Evolutionary conservation across 2,329 filamentous ascomycete genomes (phyloP), one percentile per base, ranked within the genome.

Genomic region (Magnaporthiopsis rhizophila): DNA sequence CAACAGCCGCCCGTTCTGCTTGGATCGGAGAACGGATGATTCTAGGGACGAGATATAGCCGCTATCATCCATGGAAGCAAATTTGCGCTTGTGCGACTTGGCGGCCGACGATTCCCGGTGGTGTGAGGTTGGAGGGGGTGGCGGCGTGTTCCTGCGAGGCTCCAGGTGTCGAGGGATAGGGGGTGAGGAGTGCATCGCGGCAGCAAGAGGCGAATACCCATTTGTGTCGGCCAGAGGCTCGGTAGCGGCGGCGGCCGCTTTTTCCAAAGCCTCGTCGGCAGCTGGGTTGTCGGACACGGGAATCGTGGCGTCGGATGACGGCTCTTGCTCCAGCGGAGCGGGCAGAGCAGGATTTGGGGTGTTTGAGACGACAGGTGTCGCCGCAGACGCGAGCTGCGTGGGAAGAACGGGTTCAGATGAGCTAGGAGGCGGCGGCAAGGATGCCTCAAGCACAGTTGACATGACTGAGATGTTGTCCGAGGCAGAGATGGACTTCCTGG

Each of bases 31-130:
- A 18, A 84, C 92, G 0, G 95, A 98, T 3, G 95, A 98, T 70
- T 97, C 93, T 24, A 98, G 83, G 0, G 93, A 97, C 1, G 95
- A 98, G 74, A 96, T 97, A 76, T 98, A 99, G 57, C 95, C 95
- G 73, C 94, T 98, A 76, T 99, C 95, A 71, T 85, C 91, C 80
- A 96, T 89, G 15, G 89, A 89, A 36, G 85, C 85, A 71, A 90
- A 86, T 74, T 92, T 94, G 69, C 90, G 88, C 77, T 91, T 91
- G 69, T 89, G 87, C 56, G 87, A 85, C 62, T 86, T 86, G 62
- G 81, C 78, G 58, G 83, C 83, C n/a, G 90, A 90, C 26, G 88
- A 88, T 56, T 82, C 78, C 21, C 62, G 30, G 9, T 50, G 62
- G 21, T 28, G 58, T 11, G 68, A 69, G 0, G 62, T 63, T 56